Evolutionary conservation across 805 yeast species (phyloP), one percentile per base, ranked within the genome.

Genomic region (Saccharomycopsis javanensis): DNA sequence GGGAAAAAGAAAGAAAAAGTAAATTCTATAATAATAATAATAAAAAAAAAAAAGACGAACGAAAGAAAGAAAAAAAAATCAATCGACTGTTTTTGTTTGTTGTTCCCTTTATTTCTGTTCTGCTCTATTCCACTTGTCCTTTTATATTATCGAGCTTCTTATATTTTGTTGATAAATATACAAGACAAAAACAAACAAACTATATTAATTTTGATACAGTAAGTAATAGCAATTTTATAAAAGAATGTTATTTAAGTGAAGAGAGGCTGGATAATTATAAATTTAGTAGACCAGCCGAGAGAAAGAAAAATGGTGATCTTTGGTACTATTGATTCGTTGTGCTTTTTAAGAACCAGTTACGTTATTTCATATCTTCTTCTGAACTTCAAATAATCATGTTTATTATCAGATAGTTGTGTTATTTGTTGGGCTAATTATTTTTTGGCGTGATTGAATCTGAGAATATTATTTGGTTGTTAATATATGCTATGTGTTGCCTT

Each of bases 31-130:
- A 16, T 23, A 16, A 23, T 38, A 16, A 4, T 42, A 42, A 20
- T 18, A n/a, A 23, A 8, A 42, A 42, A 42, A 38, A 42, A 35
- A 42, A 20, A n/a, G 23, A 16, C 25, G 46, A 38, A 25, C 27
- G 46, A 38, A 38, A 23, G 18, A 15, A 5, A 42, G 23, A 42
- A 20, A 42, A 42, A 42, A 42, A 42, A 23, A 42, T 42, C 48
- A 42, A 42, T 42, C 48, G 23, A 42, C 6, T 23, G 5, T 42
- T 35, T 16, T 35, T 35, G 16, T 35, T 35, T 42, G 48, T 42
- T 42, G 48, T 37, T 15, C 35, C 54, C 30, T 51, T 45, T 8
- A 27, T 38, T 45, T 35, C 25, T 37, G 37, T 56, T 53, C 54
- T 42, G 20, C 48, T 45, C 51, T 35, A 33, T 37, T 31, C 27